Evolutionary conservation across 176 grass and related monocot species (phyloP), one percentile per base, ranked within the genome.

Genomic region (Hsuehochloa calcarea): DNA sequence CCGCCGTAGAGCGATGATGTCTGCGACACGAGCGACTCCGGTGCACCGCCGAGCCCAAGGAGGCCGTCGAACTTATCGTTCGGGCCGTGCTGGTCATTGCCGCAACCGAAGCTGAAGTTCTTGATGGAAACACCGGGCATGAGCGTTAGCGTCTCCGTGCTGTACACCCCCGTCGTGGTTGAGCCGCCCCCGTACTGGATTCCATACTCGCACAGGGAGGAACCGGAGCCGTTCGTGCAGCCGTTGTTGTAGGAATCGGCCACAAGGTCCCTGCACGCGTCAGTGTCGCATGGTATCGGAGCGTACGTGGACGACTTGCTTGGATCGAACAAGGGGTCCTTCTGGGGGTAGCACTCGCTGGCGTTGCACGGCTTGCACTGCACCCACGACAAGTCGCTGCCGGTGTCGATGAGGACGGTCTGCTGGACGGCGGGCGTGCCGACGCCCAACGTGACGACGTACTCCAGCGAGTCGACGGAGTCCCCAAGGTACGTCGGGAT

Each of bases 381-480:
- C 66, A 97, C 78, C 95, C 95, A 97, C n/a, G 92, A 82, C 71
- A 97, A 60, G 45, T 91, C 92, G 80, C 92, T 93, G 68, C 87
- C 93, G 23, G 93, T 98, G 87, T 98, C 91, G 44, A 98, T 65
- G 64, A 86, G 71, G 25, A 90, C 0, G 14, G 59, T 71, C 65
- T 90, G 79, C 20, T 62, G 35, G 1, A 86, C 77, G 5, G 78
- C 23, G 5, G 88, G 88, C 55, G 65, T 86, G 83, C 82, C 78
- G 19, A 81, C 3, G 72, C 72, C 64, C 17, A 90, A 4, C 7
- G 88, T 90, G 35, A 90, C 78, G 3, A 80, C 83, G 72, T 90
- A 90, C 25, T 82, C 9, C 45, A 90, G 55, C 6, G 78, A 90
- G 88, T 86, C 63, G 5, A 82, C 82, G 52, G 63, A 19, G 54